Percentiles rank a stretch among this genome's conserved stretches.
Conservation (phyloP, 1,284 basidiomycete genomes). For the Malassezia nana region DNA sequence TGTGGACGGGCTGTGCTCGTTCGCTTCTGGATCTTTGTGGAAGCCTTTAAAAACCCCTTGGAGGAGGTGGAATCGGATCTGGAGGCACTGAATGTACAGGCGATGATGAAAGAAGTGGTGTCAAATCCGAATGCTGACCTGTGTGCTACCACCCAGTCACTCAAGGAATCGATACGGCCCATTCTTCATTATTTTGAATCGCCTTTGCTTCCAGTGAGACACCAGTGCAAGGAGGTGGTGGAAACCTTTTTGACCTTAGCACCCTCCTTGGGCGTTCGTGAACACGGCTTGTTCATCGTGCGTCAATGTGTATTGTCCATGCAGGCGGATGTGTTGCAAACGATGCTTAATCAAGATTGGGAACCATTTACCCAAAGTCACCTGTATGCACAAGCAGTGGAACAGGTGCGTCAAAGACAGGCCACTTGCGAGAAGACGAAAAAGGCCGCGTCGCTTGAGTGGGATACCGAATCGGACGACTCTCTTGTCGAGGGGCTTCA, state of each 20-base stretch:
- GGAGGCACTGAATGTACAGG: background rate
- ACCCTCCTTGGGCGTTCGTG: background rate
- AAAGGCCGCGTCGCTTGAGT: background rate
- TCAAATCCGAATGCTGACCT: background rate
- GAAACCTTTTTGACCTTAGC: background rate
- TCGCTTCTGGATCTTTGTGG: slow-evolving; percentile 93
- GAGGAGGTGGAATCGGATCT: slow-evolving; percentile 51
- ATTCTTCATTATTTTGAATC: slow-evolving; percentile 70
- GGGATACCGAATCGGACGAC: background rate
- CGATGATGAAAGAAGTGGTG: background rate
- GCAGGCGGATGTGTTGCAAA: slow-evolving; percentile 71
- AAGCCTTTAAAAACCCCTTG: slow-evolving; percentile 91
- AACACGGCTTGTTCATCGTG: slow-evolving; percentile 8
- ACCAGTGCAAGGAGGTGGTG: background rate
- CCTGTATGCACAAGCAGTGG: slow-evolving; percentile 75
- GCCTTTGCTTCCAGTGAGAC: slow-evolving; percentile 49
- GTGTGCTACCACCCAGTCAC: background rate
- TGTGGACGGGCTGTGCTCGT: slow-evolving; percentile 70
- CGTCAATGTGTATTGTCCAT: slow-evolving; percentile 68
- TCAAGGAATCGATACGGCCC: background rate
- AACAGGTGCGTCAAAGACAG: slow-evolving; percentile 51
- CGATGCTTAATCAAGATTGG: slow-evolving; percentile 79
- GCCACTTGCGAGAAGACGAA: background rate
- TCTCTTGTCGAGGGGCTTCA: background rate
- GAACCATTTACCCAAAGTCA: slow-evolving; percentile 74